Percentiles rank a stretch among this genome's conserved stretches.
Evolutionary conservation across 1,284 basidiomycete genomes (phyloP).

Genomic region (Trichosporon faecale): DNA sequence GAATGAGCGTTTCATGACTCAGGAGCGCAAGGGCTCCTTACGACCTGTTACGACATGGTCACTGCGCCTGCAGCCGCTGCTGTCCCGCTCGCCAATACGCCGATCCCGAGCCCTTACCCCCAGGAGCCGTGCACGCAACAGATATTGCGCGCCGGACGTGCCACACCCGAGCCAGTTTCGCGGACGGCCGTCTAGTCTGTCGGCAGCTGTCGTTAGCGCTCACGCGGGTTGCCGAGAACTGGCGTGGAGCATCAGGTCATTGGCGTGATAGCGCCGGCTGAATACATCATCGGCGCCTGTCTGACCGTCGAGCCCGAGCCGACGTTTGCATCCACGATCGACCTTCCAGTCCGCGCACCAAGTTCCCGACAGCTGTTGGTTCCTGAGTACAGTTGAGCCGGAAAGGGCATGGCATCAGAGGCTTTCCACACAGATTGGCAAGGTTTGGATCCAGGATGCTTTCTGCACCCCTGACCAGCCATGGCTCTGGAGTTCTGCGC

Average conservation of each 20-base stretch:
- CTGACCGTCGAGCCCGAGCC: neutral
- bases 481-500: neutral
- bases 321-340: neutral
- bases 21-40: neutral
- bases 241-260: neutral
- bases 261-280: neutral
- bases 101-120: conserved; percentile 1
- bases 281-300: neutral
- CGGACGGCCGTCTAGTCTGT: neutral
- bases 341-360: neutral
- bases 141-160: neutral
- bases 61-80: neutral
- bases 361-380: neutral
- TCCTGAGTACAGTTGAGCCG: neutral
- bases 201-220: neutral
- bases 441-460: neutral
- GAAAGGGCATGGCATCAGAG: neutral
- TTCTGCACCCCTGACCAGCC: neutral
- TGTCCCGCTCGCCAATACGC: conserved; percentile 4
- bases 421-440: neutral
- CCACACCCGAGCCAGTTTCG: neutral
- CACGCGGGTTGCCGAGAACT: neutral
- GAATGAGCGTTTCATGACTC: conserved; percentile 4
- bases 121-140: neutral
- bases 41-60: neutral